A percentile compares a stretch with the other conserved stretches of the same genome.
Conservation (phyloP, 345 rosid species). For the Salix udensis region DNA sequence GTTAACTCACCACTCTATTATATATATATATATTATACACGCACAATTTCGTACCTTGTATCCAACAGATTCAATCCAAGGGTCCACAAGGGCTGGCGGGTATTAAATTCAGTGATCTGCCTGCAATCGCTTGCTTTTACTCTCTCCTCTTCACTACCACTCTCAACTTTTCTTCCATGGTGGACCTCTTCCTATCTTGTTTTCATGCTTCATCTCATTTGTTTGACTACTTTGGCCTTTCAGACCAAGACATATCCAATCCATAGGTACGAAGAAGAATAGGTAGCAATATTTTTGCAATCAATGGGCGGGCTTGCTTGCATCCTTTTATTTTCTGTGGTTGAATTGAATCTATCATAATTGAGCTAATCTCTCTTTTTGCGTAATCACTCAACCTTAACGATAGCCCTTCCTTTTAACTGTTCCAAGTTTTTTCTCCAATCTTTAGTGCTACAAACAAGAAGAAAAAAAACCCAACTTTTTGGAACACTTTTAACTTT, state of each 20-base stretch:
- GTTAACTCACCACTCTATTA: no score
- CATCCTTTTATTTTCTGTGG: background rate
- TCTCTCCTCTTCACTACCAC: background rate
- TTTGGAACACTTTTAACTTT: background rate
- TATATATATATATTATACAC: no score
- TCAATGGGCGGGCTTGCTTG: background rate
- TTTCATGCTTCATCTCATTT: background rate
- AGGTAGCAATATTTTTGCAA: background rate
- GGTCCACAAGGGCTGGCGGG: constrained; percentile 1
- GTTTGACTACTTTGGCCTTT: background rate
- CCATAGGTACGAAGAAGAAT: no score
- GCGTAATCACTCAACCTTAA: background rate
- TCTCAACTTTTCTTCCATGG: background rate
- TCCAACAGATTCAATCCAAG: background rate
- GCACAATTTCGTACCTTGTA: no score
- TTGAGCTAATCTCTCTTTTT: background rate
- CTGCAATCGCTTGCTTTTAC: background rate
- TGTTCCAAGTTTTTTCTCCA: background rate
- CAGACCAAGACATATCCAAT: no score
- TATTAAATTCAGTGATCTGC: background rate
- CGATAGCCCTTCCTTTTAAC: background rate
- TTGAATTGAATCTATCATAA: background rate
- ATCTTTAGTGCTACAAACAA: background rate
- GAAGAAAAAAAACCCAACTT: background rate
- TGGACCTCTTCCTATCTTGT: constrained; percentile 1